These are phyloP conservation scores for Boletus vermiculosoides DNA, from an alignment of 768 basidiomycete species.

Conservation along the genomic window DNA sequence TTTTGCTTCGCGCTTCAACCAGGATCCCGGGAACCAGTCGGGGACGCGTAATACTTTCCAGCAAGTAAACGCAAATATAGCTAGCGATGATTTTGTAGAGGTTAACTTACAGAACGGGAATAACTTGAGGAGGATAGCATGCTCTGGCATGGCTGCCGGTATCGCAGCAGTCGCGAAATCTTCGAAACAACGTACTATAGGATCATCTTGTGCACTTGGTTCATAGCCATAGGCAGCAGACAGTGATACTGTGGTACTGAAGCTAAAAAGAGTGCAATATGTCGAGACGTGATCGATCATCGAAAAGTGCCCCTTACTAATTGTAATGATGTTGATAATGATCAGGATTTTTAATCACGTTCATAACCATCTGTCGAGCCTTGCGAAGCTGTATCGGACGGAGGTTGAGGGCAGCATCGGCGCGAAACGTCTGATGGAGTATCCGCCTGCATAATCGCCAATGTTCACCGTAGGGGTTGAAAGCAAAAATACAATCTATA, in stretches of 20 bases:
- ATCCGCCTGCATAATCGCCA: slow-evolving; percentile 11
- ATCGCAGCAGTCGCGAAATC: not conserved
- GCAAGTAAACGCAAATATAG: not conserved
- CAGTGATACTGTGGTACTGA: not conserved
- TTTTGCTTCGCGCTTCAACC: slow-evolving; percentile 3
- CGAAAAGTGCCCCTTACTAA: not conserved
- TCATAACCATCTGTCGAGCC: slow-evolving; percentile 1
- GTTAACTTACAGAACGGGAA: slow-evolving; percentile 3
- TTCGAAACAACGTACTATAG: not conserved
- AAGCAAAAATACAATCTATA: not conserved
- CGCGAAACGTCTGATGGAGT: slow-evolving; percentile 8
- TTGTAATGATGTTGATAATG: not conserved
- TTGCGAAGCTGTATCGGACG: slow-evolving; percentile 8
- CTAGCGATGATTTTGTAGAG: not conserved
- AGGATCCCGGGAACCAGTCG: slow-evolving; percentile 12
- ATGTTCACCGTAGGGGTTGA: slow-evolving; percentile 6
- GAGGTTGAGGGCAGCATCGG: not conserved
- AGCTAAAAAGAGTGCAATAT: not conserved
- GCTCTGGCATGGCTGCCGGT: not conserved
- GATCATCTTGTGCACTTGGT: not conserved
- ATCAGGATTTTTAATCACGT: not conserved
- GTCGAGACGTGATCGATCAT: not conserved
- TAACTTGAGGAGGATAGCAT: not conserved
- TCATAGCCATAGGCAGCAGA: slow-evolving; percentile 5
- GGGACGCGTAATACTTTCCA: slow-evolving; percentile 22